Percentiles rank a stretch among this genome's conserved stretches.
Conservation (phyloP, 1,139 yeast species). For the Lodderomyces theae region DNA sequence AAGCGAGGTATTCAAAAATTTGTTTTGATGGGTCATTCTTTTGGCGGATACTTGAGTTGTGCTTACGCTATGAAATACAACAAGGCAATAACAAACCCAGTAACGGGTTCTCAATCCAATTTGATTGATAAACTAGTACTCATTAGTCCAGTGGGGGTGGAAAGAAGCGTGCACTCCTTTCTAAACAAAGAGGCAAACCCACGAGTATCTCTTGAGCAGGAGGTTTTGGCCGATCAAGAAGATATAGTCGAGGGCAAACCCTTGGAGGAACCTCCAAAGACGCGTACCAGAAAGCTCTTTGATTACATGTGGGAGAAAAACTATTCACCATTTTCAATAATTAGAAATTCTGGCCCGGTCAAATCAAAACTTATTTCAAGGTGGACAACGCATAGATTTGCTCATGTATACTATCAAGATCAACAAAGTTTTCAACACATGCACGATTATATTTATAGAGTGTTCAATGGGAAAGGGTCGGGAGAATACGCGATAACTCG, state of each 20-base stretch:
- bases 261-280: slow-evolving; percentile 12
- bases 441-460: slow-evolving; percentile 43
- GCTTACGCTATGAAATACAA: slow-evolving; percentile 72
- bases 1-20: slow-evolving; percentile 55
- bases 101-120: slow-evolving; percentile 18
- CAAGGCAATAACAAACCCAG: slow-evolving; percentile 26
- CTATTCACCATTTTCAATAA: slow-evolving; percentile 36
- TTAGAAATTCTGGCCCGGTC: slow-evolving; percentile 37
- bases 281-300: slow-evolving; percentile 24
- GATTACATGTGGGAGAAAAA: slow-evolving; percentile 37
- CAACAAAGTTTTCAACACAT: slow-evolving; percentile 32
- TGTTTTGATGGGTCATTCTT: slow-evolving; percentile 83
- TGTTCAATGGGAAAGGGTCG: slow-evolving; percentile 41
- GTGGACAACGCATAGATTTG: slow-evolving; percentile 45
- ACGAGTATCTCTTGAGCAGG: slow-evolving; percentile 21
- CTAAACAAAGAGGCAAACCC: slow-evolving; percentile 20
- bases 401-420: slow-evolving; percentile 30
- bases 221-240: slow-evolving; percentile 29
- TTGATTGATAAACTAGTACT: slow-evolving; percentile 40
- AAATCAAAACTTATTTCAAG: slow-evolving; percentile 35
- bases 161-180: slow-evolving; percentile 34
- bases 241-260: slow-evolving; percentile 20
- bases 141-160: slow-evolving; percentile 48
- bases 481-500: slow-evolving; percentile 48
- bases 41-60: slow-evolving; percentile 85